phyloP scores from a whole-genome alignment of 2,329 filamentous ascomycete genomes.

The Zopfia rhizophila region DNA sequence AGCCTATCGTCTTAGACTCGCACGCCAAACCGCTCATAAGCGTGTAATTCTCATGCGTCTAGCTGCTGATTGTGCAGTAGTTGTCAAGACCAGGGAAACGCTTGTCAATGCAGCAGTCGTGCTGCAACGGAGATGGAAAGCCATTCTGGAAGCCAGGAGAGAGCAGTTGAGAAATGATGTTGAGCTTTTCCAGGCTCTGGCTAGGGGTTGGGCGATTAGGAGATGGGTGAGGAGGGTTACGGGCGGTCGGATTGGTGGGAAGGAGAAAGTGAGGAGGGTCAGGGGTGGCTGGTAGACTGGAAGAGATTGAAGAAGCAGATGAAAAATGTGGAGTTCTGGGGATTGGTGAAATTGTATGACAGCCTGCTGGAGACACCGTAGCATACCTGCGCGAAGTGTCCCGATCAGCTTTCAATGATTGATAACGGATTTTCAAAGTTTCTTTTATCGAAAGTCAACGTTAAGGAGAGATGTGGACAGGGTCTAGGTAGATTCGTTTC shows the following conservation, averaged over 20 bases:
- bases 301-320: too few species aligned
- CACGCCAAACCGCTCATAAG: constrained; percentile 39
- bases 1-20: constrained; percentile 57
- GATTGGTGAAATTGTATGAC: too few species aligned
- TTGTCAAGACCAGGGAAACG: constrained; percentile 57
- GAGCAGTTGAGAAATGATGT: constrained; percentile 51
- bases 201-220: constrained; percentile 53
- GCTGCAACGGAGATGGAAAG: constrained; percentile 58
- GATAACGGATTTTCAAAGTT: too few species aligned
- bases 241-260: constrained; percentile 39
- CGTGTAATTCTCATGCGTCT: constrained; percentile 54
- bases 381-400: too few species aligned
- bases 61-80: constrained; percentile 58
- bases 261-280: constrained; percentile 46
- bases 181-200: constrained; percentile 54
- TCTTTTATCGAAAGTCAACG: too few species aligned
- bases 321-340: too few species aligned
- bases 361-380: too few species aligned
- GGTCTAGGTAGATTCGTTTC: too few species aligned
- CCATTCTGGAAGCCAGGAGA: constrained; percentile 48
- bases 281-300: constrained; percentile 48
- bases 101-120: constrained; percentile 54
- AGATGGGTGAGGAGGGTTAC: constrained; percentile 40
- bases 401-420: too few species aligned
- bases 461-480: too few species aligned